phyloP scores from a whole-genome alignment of 2,329 filamentous ascomycete genomes.

The Paracorniculantispora psalliotae region DNA sequence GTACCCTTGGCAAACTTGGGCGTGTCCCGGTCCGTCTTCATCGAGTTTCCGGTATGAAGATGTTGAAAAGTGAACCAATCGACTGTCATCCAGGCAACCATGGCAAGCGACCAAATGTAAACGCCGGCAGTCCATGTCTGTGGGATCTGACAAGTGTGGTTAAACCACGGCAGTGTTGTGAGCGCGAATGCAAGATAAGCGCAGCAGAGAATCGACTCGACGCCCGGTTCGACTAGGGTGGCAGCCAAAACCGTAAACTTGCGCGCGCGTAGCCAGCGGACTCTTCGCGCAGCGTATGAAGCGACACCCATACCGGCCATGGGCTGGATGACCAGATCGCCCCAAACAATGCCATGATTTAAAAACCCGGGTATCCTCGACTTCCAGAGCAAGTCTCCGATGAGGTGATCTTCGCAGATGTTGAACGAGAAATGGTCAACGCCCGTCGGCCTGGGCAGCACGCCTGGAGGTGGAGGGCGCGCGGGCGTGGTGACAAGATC shows the following conservation, averaged over 20 bases:
- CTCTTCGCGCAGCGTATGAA: constrained; percentile 74
- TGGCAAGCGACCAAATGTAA: constrained; percentile 59
- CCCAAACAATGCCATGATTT: constrained; percentile 79
- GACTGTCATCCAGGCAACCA: constrained; percentile 65
- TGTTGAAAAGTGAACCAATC: constrained; percentile 71
- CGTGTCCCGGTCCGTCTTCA: constrained; percentile 67
- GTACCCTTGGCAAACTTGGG: constrained; percentile 64
- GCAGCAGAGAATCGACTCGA: constrained; percentile 82
- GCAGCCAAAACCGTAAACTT: constrained; percentile 91
- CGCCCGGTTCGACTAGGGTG: constrained; percentile 87
- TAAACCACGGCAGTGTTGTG: constrained; percentile 65
- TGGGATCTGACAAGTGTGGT: constrained; percentile 46
- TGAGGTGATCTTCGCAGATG: constrained; percentile 96
- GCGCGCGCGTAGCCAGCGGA: constrained; percentile 85
- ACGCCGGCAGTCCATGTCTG: constrained; percentile 64
- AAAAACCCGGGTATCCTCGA: constrained; percentile 57
- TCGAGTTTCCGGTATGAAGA: constrained; percentile 67
- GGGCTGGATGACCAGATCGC: constrained; percentile 86
- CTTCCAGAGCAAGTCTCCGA: constrained; percentile 87
- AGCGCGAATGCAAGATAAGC: constrained; percentile 73
- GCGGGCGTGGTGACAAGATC: constrained; percentile 60
- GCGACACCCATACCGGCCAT: constrained; percentile 73
- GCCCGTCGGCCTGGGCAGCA: constrained; percentile 51
- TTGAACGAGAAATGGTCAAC: constrained; percentile 93
- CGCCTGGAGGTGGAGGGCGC: constrained; percentile 38